Conservation (phyloP, 306 rosid genomes). For the Citrullus mucosospermus region DNA sequence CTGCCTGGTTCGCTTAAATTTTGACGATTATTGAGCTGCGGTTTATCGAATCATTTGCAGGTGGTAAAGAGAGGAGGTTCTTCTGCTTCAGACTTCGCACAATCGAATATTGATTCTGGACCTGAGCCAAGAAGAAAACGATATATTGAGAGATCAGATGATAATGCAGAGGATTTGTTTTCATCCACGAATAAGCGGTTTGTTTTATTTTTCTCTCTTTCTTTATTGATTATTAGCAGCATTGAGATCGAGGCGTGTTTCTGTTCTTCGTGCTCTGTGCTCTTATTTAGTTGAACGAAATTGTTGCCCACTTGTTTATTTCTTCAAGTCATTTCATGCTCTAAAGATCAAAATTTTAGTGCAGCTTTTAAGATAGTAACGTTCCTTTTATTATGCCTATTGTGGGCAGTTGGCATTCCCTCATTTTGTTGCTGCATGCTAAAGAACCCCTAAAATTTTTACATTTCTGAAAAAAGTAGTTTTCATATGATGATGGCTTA, state of each 20-base stretch:
- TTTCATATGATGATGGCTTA: background rate
- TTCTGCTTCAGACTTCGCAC: background rate
- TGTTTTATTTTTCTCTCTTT: background rate
- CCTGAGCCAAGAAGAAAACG: slow-evolving; percentile 27
- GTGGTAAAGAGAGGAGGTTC: slow-evolving; percentile 42
- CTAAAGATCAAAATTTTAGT: background rate
- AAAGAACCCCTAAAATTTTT: too few relatives aligned
- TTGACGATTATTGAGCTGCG: background rate
- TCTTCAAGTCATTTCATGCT: background rate
- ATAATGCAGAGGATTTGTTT: slow-evolving; percentile 13
- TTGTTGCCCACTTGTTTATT: background rate
- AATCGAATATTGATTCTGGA: slow-evolving; percentile 8
- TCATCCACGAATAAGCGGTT: slow-evolving; percentile 31
- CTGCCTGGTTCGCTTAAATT: too few relatives aligned
- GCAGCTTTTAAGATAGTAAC: background rate
- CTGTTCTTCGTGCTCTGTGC: background rate
- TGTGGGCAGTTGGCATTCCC: background rate
- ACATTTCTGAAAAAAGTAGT: too few relatives aligned
- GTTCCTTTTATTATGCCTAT: background rate
- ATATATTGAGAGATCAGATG: slow-evolving; percentile 17
- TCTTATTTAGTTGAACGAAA: background rate
- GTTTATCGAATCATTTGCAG: slow-evolving; percentile 12
- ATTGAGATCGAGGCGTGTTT: background rate
- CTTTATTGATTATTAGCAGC: background rate
- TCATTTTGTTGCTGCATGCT: too few relatives aligned